Evolutionary conservation across 1,139 yeast genomes (phyloP).

Genomic region (Suhomyces kunorum): DNA sequence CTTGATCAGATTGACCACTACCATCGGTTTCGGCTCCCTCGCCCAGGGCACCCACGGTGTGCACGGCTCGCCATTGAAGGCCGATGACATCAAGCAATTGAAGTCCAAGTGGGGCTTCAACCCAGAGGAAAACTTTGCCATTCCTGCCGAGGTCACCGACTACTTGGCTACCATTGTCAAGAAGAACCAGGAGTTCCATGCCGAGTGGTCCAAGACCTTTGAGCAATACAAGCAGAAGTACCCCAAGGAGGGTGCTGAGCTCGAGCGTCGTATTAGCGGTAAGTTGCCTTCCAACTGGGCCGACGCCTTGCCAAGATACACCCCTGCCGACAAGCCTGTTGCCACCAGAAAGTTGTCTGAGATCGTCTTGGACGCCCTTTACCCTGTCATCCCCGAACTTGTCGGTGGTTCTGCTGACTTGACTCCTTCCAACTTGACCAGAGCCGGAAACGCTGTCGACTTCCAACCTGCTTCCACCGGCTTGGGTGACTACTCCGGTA

Average conservation of each 20-base stretch:
- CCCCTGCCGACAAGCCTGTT: slow-evolving; percentile 74
- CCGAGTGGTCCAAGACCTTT: slow-evolving; percentile 71
- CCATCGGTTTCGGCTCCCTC: slow-evolving; percentile 93
- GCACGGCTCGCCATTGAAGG: slow-evolving; percentile 96
- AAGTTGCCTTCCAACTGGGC: slow-evolving; percentile 88
- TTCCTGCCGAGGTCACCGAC: slow-evolving; percentile 82
- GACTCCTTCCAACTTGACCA: slow-evolving; percentile 96
- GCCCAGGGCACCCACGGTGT: slow-evolving; percentile 87
- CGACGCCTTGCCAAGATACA: slow-evolving; percentile 74
- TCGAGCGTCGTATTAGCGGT: slow-evolving; percentile 77
- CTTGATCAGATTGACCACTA: slow-evolving; percentile 83
- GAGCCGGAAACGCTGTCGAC: slow-evolving; percentile 81
- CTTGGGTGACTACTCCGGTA: slow-evolving; percentile 86
- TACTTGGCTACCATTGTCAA: slow-evolving; percentile 60
- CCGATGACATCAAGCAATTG: slow-evolving; percentile 88
- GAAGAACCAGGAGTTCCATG: slow-evolving; percentile 61
- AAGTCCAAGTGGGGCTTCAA: slow-evolving; percentile 85
- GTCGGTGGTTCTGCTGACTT: slow-evolving; percentile 99
- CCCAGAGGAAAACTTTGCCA: slow-evolving; percentile 77
- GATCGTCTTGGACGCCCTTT: slow-evolving; percentile 67
- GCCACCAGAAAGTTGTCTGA: slow-evolving; percentile 97
- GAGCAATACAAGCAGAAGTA: slow-evolving; percentile 64
- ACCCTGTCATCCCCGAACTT: slow-evolving; percentile 77
- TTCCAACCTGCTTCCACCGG: slow-evolving; percentile 89
- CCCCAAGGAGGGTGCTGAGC: slow-evolving; percentile 80